Evolutionary conservation across 2,329 filamentous ascomycete species (phyloP).

Genomic region (Trichoderma aggressivum): DNA sequence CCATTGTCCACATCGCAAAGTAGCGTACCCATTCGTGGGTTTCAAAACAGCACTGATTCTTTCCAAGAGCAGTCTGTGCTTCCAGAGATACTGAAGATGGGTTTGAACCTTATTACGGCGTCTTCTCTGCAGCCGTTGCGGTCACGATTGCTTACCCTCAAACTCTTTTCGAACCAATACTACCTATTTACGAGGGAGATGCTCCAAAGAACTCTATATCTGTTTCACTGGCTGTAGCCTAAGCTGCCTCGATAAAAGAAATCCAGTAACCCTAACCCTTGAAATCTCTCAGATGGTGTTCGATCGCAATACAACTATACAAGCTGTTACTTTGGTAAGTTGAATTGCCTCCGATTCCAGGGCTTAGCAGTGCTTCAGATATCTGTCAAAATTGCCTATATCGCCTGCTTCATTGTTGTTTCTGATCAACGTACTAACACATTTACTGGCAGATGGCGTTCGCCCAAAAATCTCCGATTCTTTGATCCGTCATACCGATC

Average conservation of each 20-base stretch:
- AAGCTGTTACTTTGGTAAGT: neutral
- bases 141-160: neutral
- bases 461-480: neutral
- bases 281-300: neutral
- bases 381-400: neutral
- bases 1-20: neutral
- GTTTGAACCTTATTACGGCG: neutral
- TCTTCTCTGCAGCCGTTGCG: neutral
- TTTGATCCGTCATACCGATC: too few species aligned
- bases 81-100: neutral
- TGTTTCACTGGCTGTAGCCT: neutral
- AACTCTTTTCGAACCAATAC: neutral
- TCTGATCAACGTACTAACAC: neutral
- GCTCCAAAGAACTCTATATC: neutral
- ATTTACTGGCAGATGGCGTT: neutral
- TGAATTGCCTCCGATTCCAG: neutral
- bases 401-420: neutral
- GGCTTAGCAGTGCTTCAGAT: neutral
- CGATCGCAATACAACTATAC: neutral
- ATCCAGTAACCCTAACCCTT: neutral
- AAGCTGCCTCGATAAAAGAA: neutral
- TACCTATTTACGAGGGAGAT: neutral
- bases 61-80: neutral
- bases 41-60: neutral
- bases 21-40: neutral